Percentiles rank a stretch among this genome's conserved stretches.
Evolutionary conservation across 2,329 filamentous ascomycete genomes (phyloP).

Genomic region (Calonectria multiphialidica): DNA sequence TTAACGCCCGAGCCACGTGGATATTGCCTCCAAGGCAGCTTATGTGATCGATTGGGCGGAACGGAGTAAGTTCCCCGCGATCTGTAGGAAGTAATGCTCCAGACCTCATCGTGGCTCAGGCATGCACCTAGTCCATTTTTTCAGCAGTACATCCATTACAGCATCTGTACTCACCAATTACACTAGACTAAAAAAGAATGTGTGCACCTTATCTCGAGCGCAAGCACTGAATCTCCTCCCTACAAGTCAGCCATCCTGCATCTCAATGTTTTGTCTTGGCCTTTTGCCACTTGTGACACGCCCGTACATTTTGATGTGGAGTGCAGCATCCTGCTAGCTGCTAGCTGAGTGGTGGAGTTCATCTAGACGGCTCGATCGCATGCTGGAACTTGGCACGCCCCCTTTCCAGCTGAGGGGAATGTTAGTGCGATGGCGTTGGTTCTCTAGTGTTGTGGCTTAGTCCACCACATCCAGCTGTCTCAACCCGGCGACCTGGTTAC

Average conservation of each 20-base stretch:
- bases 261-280: neutral
- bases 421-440: neutral
- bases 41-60: neutral
- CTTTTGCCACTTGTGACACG: neutral
- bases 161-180: neutral
- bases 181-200: neutral
- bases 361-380: neutral
- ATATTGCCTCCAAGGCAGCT: neutral
- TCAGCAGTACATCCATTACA: too few relatives aligned
- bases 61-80: neutral
- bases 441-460: neutral
- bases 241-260: neutral
- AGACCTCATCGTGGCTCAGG: neutral
- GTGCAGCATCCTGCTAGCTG: neutral
- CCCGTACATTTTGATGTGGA: neutral
- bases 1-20: neutral
- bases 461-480: neutral
- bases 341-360: neutral
- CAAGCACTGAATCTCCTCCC: neutral
- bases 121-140: neutral
- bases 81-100: neutral
- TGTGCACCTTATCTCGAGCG: neutral
- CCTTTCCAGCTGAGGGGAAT: neutral
- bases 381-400: neutral
- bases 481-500: neutral